Evolutionary conservation across 441 rosid species (phyloP).

Genomic region (Flueggea neowawraea): DNA sequence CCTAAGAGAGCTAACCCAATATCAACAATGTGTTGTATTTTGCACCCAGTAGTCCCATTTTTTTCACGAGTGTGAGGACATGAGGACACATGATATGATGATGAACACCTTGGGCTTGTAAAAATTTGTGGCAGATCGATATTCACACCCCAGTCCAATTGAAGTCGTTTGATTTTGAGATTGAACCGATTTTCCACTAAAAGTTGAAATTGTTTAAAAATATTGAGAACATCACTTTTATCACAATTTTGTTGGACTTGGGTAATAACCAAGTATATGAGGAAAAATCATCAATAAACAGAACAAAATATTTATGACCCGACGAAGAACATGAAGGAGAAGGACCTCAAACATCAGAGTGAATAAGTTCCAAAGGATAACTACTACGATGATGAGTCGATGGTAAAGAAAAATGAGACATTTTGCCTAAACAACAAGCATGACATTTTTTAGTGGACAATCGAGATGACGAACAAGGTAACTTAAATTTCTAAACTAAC

Average conservation of each 20-base stretch:
- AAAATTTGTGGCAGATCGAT: neutral
- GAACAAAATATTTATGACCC: too few relatives aligned
- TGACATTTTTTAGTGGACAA: neutral
- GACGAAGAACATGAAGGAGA: neutral
- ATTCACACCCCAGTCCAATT: neutral
- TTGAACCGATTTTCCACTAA: neutral
- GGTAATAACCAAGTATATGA: neutral
- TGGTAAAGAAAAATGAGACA: neutral
- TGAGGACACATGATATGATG: neutral
- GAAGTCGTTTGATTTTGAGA: neutral
- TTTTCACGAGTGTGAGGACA: neutral
- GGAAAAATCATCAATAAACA: conserved; percentile 1
- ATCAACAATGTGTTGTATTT: neutral
- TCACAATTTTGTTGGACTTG: neutral
- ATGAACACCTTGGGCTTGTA: neutral
- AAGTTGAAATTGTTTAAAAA: neutral
- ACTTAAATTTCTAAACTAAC: too few relatives aligned
- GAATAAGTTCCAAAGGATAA: neutral
- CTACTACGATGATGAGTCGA: neutral
- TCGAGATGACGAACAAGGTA: neutral
- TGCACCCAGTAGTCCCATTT: neutral
- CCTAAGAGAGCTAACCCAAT: neutral
- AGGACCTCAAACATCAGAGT: neutral
- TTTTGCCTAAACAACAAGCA: neutral
- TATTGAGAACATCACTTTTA: neutral